Conservation (phyloP, 2,329 filamentous ascomycete genomes). For the Aspergillus novofumigatus region DNA sequence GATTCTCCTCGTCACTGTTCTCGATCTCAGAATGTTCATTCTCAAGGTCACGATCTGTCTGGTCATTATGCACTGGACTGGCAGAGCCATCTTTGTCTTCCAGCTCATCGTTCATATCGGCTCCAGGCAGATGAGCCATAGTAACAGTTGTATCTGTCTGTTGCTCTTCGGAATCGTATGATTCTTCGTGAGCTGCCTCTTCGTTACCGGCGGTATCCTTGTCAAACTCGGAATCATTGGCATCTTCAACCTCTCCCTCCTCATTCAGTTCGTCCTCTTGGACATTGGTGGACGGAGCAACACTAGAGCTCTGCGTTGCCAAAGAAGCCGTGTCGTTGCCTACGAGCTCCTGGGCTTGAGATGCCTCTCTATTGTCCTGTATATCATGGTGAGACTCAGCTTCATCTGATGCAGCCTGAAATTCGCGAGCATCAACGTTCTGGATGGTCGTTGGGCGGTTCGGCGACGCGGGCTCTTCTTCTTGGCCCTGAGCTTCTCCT, state of each 20-base stretch:
- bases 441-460: slow-evolving; percentile 13
- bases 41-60: slow-evolving; percentile 10
- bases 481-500: slow-evolving; percentile 9
- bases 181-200: slow-evolving; percentile 13
- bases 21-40: slow-evolving; percentile 34
- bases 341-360: neutral
- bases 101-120: slow-evolving; percentile 13
- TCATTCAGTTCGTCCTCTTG: slow-evolving; percentile 12
- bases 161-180: slow-evolving; percentile 26
- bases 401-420: slow-evolving; percentile 6
- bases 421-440: slow-evolving; percentile 14
- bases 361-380: neutral
- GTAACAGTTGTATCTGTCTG: slow-evolving; percentile 28
- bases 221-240: slow-evolving; percentile 8
- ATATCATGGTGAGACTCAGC: slow-evolving; percentile 1
- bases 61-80: slow-evolving; percentile 5
- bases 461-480: slow-evolving; percentile 11
- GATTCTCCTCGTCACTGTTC: slow-evolving; percentile 12
- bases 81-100: slow-evolving; percentile 11
- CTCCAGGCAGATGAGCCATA: slow-evolving; percentile 17
- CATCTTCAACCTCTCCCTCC: slow-evolving; percentile 9
- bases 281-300: neutral
- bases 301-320: neutral
- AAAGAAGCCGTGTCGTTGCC: neutral
- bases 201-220: slow-evolving; percentile 1